These are phyloP conservation scores for Lolium multiflorum DNA, from an alignment of 176 grass and related monocot genomes.

Conservation along the genomic window DNA sequence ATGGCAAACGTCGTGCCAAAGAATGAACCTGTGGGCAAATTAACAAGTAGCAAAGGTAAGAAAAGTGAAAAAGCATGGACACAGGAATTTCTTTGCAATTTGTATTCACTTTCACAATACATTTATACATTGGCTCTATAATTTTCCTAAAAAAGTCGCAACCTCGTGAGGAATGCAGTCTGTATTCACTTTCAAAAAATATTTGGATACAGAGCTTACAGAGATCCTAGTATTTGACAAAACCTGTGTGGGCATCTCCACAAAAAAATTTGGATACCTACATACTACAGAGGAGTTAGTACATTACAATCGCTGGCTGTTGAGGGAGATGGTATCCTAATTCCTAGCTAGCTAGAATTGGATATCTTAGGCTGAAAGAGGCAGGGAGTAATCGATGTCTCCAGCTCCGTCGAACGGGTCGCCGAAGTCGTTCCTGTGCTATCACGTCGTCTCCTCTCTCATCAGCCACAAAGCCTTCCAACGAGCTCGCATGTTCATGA, in stretches of 20 bases:
- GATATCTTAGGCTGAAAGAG: neutral
- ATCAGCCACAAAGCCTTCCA: conserved; percentile 11
- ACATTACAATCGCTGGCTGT: too few species aligned
- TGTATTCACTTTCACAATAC: neutral
- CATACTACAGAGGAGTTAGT: too few species aligned
- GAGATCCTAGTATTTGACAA: neutral
- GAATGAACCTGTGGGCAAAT: neutral
- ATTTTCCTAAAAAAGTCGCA: too few species aligned
- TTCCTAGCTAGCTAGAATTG: too few species aligned
- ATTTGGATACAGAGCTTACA: neutral
- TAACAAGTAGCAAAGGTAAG: neutral
- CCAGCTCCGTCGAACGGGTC: neutral
- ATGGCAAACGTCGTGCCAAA: neutral
- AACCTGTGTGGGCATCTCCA: too few species aligned
- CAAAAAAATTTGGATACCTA: too few species aligned
- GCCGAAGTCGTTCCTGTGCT: neutral
- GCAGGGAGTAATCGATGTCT: neutral
- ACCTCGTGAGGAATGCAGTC: too few species aligned
- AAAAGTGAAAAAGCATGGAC: too few species aligned
- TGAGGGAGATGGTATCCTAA: too few species aligned
- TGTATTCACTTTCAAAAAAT: neutral
- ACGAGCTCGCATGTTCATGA: neutral
- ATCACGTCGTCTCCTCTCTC: neutral
- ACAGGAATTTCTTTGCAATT: neutral
- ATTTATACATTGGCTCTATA: too few species aligned